phyloP scores from a whole-genome alignment of 2,329 filamentous ascomycete species.

The Gyromitra esculenta region DNA sequence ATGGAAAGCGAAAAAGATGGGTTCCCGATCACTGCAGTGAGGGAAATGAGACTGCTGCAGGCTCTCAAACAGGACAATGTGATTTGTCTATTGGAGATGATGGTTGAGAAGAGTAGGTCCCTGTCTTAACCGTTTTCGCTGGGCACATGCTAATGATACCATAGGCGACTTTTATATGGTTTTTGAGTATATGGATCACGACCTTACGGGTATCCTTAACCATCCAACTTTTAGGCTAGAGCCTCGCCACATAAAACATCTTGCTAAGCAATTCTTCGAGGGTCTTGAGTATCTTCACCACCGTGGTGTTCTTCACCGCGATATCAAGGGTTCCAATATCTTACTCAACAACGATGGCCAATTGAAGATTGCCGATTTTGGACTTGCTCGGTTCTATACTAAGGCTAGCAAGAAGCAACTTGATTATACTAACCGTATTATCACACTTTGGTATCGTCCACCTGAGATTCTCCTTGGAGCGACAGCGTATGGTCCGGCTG shows the following conservation, averaged over 20 bases:
- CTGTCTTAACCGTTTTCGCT: not conserved
- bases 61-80: conserved; percentile 84
- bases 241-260: conserved; percentile 86
- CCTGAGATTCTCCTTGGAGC: conserved; percentile 91
- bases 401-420: conserved; percentile 78
- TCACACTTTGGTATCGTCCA: conserved; percentile 97
- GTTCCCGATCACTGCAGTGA: conserved; percentile 88
- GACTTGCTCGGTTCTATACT: conserved; percentile 92
- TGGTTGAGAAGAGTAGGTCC: conserved; percentile 82
- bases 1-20: conserved; percentile 94
- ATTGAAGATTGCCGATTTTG: conserved; percentile 94
- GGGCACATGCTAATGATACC: conserved; percentile 20
- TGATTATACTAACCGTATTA: conserved; percentile 97
- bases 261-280: conserved; percentile 91
- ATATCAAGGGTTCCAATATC: conserved; percentile 98
- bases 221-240: conserved; percentile 91
- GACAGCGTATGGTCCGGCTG: conserved; percentile 86
- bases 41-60: conserved; percentile 91
- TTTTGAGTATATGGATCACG: conserved; percentile 96
- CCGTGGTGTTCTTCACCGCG: conserved; percentile 91
- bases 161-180: conserved; percentile 96
- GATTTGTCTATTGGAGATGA: conserved; percentile 85
- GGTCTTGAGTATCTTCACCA: conserved; percentile 93
- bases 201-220: conserved; percentile 92
- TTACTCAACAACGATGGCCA: conserved; percentile 88